Evolutionary conservation across 2,329 filamentous ascomycete species (phyloP).

Genomic region (Colletotrichum siamense): DNA sequence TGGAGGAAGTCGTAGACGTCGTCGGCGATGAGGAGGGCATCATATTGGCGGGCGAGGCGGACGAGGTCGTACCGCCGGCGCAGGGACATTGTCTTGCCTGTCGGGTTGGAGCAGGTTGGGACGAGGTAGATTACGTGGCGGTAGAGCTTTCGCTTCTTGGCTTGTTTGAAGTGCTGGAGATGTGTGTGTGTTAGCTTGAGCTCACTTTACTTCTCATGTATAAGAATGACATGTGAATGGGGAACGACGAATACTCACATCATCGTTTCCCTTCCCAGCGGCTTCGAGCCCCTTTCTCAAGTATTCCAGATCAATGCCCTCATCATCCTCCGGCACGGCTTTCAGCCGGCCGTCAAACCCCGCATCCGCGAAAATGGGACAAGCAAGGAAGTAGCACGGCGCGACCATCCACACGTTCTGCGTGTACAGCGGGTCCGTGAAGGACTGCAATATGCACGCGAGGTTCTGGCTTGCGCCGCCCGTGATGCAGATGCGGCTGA

Average conservation of each 20-base stretch:
- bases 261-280: background rate
- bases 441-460: conserved; percentile 78
- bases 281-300: conserved; percentile 52
- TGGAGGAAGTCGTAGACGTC: conserved; percentile 95
- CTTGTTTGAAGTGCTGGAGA: conserved; percentile 10
- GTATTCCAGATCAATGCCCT: conserved; percentile 74
- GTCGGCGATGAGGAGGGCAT: conserved; percentile 85
- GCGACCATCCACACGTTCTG: conserved; percentile 79
- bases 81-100: conserved; percentile 80
- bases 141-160: conserved; percentile 71
- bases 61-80: conserved; percentile 72
- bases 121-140: conserved; percentile 88
- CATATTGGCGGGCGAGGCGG: conserved; percentile 75
- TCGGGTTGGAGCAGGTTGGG: conserved; percentile 89
- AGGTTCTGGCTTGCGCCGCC: conserved; percentile 87
- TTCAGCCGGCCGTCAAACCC: conserved; percentile 72
- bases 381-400: conserved; percentile 85
- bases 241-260: background rate
- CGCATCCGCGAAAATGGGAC: conserved; percentile 83
- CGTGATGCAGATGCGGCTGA: conserved; percentile 76
- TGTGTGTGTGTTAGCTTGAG: background rate
- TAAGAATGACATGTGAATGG: background rate
- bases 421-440: conserved; percentile 79
- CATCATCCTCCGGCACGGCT: conserved; percentile 77
- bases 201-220: background rate